A percentile compares a stretch with the other conserved stretches of the same genome.
Evolutionary conservation across 352 stramenopile species (phyloP).

Genomic region (Elongisporangium anandrum): DNA sequence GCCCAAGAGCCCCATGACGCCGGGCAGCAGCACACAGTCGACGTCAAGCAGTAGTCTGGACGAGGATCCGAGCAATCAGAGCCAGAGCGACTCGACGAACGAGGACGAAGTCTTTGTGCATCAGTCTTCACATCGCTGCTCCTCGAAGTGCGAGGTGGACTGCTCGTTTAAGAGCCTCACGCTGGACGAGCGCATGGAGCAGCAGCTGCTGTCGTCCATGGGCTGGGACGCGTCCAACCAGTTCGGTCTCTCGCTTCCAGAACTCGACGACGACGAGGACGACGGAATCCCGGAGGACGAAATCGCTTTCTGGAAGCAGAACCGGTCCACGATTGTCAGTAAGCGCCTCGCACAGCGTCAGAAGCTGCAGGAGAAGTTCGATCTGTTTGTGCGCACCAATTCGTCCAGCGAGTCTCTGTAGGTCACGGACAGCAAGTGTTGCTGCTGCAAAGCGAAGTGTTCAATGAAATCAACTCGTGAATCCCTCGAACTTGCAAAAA

Average conservation of each 20-base stretch:
- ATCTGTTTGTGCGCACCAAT: constrained; percentile 77
- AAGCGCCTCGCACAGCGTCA: constrained; percentile 77
- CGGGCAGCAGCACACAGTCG: constrained; percentile 9
- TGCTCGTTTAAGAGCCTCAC: constrained; percentile 42
- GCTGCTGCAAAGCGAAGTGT: neutral
- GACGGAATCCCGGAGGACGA: constrained; percentile 81
- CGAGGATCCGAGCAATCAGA: constrained; percentile 24
- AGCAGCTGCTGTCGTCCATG: constrained; percentile 81
- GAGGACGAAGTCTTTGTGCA: constrained; percentile 21
- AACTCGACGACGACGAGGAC: constrained; percentile 72
- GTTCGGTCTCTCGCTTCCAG: constrained; percentile 52
- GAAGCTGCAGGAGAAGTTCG: constrained; percentile 83
- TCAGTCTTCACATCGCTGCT: constrained; percentile 41
- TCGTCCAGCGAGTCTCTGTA: constrained; percentile 12
- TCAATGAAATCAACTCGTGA: neutral
- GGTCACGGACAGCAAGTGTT: neutral
- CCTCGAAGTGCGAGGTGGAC: constrained; percentile 41
- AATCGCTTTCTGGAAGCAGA: constrained; percentile 85
- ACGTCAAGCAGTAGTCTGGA: constrained; percentile 20
- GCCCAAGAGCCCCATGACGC: constrained; percentile 22
- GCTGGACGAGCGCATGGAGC: constrained; percentile 68
- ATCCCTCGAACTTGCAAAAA: neutral
- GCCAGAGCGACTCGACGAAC: constrained; percentile 31
- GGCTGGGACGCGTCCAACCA: constrained; percentile 69
- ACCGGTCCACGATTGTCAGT: constrained; percentile 63